Percentiles rank a stretch among this genome's conserved stretches.
Evolutionary conservation across 1,284 basidiomycete species (phyloP).

Genomic region (Irpex lacteus): DNA sequence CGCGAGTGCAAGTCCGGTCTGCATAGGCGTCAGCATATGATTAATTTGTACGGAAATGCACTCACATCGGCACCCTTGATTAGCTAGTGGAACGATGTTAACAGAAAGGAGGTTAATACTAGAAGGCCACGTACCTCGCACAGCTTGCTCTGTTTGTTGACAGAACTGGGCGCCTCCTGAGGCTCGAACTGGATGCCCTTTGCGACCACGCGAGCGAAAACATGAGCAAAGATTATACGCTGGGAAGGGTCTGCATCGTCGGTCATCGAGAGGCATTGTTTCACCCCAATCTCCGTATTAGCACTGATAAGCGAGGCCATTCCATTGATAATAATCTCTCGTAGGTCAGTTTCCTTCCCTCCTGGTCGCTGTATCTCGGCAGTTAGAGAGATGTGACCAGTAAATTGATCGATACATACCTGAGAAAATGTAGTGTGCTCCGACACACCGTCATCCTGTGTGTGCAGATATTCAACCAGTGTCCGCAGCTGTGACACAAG

Average conservation of each 20-base stretch:
- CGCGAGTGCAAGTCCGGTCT: slow-evolving; percentile 79
- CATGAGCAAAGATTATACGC: slow-evolving; percentile 81
- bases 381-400: slow-evolving; percentile 8
- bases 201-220: slow-evolving; percentile 84
- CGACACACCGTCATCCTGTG: slow-evolving; percentile 43
- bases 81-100: slow-evolving; percentile 41
- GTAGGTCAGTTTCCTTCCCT: slow-evolving; percentile 58
- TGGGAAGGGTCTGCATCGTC: slow-evolving; percentile 76
- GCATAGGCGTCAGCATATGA: slow-evolving; percentile 3
- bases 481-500: not conserved
- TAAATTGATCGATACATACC: slow-evolving; percentile 31
- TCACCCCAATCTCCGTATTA: slow-evolving; percentile 87
- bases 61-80: slow-evolving; percentile 73
- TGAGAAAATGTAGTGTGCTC: slow-evolving; percentile 51
- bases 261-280: slow-evolving; percentile 81
- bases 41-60: slow-evolving; percentile 2
- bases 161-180: slow-evolving; percentile 50
- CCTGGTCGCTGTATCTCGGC: slow-evolving; percentile 29
- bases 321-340: slow-evolving; percentile 73
- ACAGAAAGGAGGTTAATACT: slow-evolving; percentile 4
- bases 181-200: slow-evolving; percentile 75
- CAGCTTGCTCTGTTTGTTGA: slow-evolving; percentile 54
- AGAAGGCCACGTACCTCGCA: slow-evolving; percentile 54
- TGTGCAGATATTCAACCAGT: slow-evolving; percentile 25
- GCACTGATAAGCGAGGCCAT: slow-evolving; percentile 80